Conservation (phyloP, 495 filamentous ascomycete genomes). For the Penicillium malachiteum region DNA sequence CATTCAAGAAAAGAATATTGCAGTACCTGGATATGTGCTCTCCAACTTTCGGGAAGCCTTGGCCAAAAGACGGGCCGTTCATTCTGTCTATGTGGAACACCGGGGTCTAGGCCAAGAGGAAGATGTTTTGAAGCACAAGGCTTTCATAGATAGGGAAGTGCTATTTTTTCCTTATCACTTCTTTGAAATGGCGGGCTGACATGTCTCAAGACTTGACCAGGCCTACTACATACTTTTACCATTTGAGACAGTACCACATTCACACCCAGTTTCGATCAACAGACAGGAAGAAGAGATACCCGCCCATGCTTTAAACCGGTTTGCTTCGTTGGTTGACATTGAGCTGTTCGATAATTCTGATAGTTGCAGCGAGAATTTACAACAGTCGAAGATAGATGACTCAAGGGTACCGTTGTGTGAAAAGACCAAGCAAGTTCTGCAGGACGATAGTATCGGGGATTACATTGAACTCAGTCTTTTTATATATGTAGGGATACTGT, state of each 20-base stretch:
- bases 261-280: neutral
- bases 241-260: neutral
- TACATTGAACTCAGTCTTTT: conserved; percentile 1
- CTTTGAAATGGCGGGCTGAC: neutral
- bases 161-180: neutral
- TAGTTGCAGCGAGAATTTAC: neutral
- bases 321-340: neutral
- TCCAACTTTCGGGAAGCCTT: neutral
- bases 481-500: neutral
- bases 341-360: neutral
- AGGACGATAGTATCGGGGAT: neutral
- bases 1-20: neutral
- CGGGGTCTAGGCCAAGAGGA: neutral
- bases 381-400: neutral
- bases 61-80: neutral
- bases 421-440: neutral
- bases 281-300: neutral
- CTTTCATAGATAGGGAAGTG: neutral
- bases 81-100: neutral
- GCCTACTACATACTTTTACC: neutral
- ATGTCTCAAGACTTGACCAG: neutral
- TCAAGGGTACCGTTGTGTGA: neutral
- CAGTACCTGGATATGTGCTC: neutral
- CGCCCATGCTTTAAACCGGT: neutral
- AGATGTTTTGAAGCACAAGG: neutral